phyloP scores from a whole-genome alignment of 2,329 filamentous ascomycete species.

The Calonectria honghensis region DNA sequence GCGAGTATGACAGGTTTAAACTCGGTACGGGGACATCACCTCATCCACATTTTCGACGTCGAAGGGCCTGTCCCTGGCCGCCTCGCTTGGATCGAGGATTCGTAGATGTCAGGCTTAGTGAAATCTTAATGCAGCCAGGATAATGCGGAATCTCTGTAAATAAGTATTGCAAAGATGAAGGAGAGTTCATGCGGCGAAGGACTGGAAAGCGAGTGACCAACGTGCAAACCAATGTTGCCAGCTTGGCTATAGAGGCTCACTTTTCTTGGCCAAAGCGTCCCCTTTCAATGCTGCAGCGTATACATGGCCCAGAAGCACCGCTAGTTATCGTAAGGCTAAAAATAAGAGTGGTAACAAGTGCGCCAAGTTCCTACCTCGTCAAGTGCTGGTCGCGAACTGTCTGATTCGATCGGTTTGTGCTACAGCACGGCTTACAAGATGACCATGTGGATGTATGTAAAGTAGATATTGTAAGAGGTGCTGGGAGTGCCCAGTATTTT shows the following conservation, averaged over 20 bases:
- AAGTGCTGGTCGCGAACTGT: too few relatives aligned
- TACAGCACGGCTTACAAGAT: not conserved
- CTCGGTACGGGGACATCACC: too few relatives aligned
- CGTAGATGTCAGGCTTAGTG: not conserved
- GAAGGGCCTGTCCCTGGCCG: too few relatives aligned
- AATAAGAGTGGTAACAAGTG: too few relatives aligned
- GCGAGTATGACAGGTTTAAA: too few relatives aligned
- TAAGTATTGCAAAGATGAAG: not conserved
- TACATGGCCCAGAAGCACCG: constrained; percentile 47
- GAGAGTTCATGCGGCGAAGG: not conserved
- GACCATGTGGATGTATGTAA: not conserved
- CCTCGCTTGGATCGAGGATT: too few relatives aligned
- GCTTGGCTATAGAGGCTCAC: not conserved
- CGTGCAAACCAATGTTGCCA: constrained; percentile 55
- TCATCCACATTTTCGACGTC: too few relatives aligned
- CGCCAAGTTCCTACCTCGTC: not conserved
- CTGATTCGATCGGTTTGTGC: too few relatives aligned
- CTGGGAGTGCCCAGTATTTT: too few relatives aligned
- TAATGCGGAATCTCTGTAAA: not conserved
- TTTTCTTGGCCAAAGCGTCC: constrained; percentile 52
- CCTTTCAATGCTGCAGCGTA: constrained; percentile 55
- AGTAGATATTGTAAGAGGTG: too few relatives aligned
- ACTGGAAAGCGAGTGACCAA: constrained; percentile 5
- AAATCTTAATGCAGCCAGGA: not conserved
- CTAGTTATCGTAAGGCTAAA: not conserved